Base-by-base conservation (phyloP, 495 filamentous ascomycete species). In the Podospora conica region DNA sequence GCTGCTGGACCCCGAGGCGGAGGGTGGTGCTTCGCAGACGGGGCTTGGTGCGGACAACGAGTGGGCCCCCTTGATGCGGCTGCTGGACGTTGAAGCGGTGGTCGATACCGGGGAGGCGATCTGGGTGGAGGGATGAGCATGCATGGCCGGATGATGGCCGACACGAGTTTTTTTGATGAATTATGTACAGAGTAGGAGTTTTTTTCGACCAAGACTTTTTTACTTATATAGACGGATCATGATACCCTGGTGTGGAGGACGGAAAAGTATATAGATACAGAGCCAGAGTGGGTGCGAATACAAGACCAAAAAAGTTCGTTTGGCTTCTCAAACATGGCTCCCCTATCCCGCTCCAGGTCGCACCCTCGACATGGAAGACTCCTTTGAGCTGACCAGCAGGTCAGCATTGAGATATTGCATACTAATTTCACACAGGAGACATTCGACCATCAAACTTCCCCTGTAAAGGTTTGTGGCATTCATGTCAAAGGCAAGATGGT, bases 11-110 rank as follows among this genome's bases (percentile, higher is more conserved):
- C 40, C 40, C 40, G 40, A 18, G 2, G 33, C 12, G 33, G 25
- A 62, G 21, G 23, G 62, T 1, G 53, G 29, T 9, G 65, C 27
- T n/a, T 28, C 58, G 15, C 55, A 71, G 20, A 59, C 71, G 23
- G 54, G 64, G 20, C 77, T 77, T 58, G 70, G 69, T n/a, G 55
- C 65, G 11, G 77, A 79, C 40, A 48, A 18, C 40, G 40, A 48
- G 23, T 75, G 73, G 70, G 58, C 67, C n/a, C 76, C 78, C 69
- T 77, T 79, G 76, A 61, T 76, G 60, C 57, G 63, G 63, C 61
- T 79, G 64, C 74, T 79, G 48, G 77, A 74, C 29, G 9, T 71
- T 6, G 71, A 74, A 55, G 55, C 65, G 3, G 54, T 74, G 25
- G 64, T 66, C 10, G 61, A 68, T n/a, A n/a, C n/a, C n/a, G 56